A percentile compares a stretch with the other conserved stretches of the same genome.
Evolutionary conservation across 768 basidiomycete species (phyloP).

Genomic region (Dictyophora rubrovolvata): DNA sequence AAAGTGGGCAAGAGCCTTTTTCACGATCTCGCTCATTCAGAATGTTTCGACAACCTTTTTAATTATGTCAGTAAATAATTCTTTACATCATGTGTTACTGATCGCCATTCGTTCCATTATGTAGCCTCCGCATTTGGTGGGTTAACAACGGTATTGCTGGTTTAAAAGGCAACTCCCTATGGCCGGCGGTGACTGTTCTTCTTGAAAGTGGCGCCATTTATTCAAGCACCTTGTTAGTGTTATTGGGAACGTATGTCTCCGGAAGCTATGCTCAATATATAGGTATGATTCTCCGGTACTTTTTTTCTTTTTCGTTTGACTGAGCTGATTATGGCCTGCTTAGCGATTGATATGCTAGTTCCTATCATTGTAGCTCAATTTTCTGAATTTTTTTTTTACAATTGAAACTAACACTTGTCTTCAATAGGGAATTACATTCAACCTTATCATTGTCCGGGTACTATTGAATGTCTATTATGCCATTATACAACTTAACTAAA

Average conservation of each 20-base stretch:
- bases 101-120: background rate
- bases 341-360: background rate
- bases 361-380: background rate
- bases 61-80: background rate
- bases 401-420: background rate
- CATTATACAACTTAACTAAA: no score
- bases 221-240: slow-evolving; percentile 22
- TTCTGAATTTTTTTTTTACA: background rate
- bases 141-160: background rate
- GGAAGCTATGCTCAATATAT: slow-evolving; percentile 29
- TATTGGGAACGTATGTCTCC: slow-evolving; percentile 25
- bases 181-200: slow-evolving; percentile 25
- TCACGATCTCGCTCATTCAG: background rate
- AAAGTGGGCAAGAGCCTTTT: background rate
- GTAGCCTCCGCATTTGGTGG: background rate
- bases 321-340: background rate
- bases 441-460: background rate
- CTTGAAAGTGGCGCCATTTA: slow-evolving; percentile 31
- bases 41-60: background rate
- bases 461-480: background rate
- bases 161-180: slow-evolving; percentile 15
- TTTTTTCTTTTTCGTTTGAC: background rate
- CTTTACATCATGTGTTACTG: background rate
- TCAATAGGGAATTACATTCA: background rate
- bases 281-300: background rate